phyloP scores from a whole-genome alignment of 2,329 filamentous ascomycete species.

The Ophiostoma populinum region DNA sequence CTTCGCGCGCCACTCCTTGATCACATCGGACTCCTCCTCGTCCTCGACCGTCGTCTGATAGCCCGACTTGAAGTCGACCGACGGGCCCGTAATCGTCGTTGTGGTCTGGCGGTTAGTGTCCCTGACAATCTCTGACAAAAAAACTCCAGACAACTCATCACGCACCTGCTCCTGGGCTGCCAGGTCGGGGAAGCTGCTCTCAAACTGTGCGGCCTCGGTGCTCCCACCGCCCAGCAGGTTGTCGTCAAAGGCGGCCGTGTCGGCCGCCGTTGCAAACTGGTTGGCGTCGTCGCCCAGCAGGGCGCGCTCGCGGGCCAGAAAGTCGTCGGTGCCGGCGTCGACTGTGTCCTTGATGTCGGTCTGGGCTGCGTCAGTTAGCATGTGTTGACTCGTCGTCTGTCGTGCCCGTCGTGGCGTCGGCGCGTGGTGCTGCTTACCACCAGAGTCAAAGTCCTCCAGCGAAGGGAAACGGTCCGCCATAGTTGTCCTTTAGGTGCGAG shows the following conservation, averaged over 20 bases:
- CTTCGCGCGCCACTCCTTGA: conserved; percentile 82
- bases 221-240: conserved; percentile 53
- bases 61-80: conserved; percentile 44
- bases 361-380: conserved; percentile 36
- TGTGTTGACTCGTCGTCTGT: not conserved
- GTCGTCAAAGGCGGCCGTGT: conserved; percentile 30
- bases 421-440: conserved; percentile 38
- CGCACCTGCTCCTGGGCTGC: conserved; percentile 47
- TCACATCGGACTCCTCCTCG: conserved; percentile 76
- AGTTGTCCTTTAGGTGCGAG: not conserved
- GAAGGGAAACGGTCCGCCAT: conserved; percentile 73
- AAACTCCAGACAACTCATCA: too few relatives aligned
- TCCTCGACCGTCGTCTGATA: conserved; percentile 39
- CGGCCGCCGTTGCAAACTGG: conserved; percentile 66
- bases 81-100: conserved; percentile 59
- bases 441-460: conserved; percentile 58
- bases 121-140: too few relatives aligned
- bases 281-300: conserved; percentile 82
- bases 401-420: not conserved
- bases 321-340: conserved; percentile 55
- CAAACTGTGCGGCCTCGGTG: conserved; percentile 41
- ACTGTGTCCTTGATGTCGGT: conserved; percentile 43
- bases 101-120: not conserved
- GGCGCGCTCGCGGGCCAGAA: conserved; percentile 81
- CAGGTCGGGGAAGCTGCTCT: conserved; percentile 82